Evolutionary conservation across 306 rosid genomes (phyloP).

Genomic region (Cicer judaicum): DNA sequence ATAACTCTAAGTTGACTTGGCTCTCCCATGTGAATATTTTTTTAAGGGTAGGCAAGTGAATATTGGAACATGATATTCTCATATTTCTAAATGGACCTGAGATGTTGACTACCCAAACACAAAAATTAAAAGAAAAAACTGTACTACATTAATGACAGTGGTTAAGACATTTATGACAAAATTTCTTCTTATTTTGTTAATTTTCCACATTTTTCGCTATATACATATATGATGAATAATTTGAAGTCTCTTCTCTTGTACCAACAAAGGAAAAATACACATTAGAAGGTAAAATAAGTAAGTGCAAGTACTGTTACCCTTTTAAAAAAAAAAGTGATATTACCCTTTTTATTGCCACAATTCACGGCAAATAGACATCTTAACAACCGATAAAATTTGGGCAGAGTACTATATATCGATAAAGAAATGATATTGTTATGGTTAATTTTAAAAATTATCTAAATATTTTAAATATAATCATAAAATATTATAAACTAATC

Average conservation of each 20-base stretch:
- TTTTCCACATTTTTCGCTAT: not conserved
- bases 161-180: slow-evolving; percentile 2
- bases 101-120: not conserved
- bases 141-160: not conserved
- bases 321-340: too few species aligned
- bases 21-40: too few species aligned
- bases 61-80: not conserved
- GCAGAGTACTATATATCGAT: too few species aligned
- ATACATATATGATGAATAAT: not conserved
- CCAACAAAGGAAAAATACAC: not conserved
- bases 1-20: not conserved
- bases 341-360: not conserved
- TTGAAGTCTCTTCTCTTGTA: not conserved
- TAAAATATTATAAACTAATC: too few species aligned
- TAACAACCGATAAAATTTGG: too few species aligned
- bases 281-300: not conserved
- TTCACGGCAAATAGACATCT: too few species aligned
- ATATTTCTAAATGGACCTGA: not conserved
- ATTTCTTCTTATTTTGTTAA: not conserved
- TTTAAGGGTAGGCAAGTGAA: not conserved
- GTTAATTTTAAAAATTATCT: too few species aligned
- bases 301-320: not conserved
- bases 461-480: too few species aligned
- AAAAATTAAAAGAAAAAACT: not conserved
- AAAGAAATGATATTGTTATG: too few species aligned